Conservation (phyloP, 2,329 filamentous ascomycete genomes). For the Hymenoscyphus salicellus region DNA sequence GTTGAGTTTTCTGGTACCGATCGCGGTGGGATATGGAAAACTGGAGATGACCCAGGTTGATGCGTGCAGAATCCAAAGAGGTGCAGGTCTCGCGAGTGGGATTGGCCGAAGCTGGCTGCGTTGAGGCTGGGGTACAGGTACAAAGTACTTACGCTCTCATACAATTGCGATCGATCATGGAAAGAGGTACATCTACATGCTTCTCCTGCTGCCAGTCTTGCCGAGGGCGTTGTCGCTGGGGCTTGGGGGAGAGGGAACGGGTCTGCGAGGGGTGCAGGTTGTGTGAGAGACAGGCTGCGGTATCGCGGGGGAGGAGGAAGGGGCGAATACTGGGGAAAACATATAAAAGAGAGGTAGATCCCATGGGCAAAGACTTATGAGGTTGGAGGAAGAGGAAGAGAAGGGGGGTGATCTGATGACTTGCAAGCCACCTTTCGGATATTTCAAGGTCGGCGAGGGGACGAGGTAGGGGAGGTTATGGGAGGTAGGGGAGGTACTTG, state of each 20-base stretch:
- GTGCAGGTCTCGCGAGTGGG: conserved; percentile 25
- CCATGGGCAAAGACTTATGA: conserved; percentile 5
- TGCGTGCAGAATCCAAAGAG: conserved; percentile 23
- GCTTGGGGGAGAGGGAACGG: conserved; percentile 7
- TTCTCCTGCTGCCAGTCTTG: conserved; percentile 27
- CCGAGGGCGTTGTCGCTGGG: conserved; percentile 21
- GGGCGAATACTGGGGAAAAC: not conserved
- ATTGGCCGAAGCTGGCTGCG: conserved; percentile 27
- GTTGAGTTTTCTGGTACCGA: conserved; percentile 16
- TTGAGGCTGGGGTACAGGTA: conserved; percentile 33
- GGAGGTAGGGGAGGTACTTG: conserved; percentile 20
- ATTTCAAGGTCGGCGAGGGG: conserved; percentile 10
- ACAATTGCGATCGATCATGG: conserved; percentile 26
- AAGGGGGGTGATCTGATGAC: conserved; percentile 32
- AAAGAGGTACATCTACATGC: conserved; percentile 30
- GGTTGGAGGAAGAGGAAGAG: conserved; percentile 7
- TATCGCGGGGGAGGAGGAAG: conserved; percentile 12
- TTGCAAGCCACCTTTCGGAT: conserved; percentile 21
- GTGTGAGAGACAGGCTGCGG: conserved; percentile 7
- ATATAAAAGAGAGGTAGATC: conserved; percentile 4
- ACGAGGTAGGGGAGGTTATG: conserved; percentile 29
- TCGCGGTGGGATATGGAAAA: conserved; percentile 9
- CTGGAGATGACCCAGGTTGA: conserved; percentile 13
- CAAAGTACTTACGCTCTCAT: conserved; percentile 33
- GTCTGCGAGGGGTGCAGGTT: conserved; percentile 4